phyloP scores from a whole-genome alignment of 2,329 filamentous ascomycete species.

The Trichophyton rubrum region DNA sequence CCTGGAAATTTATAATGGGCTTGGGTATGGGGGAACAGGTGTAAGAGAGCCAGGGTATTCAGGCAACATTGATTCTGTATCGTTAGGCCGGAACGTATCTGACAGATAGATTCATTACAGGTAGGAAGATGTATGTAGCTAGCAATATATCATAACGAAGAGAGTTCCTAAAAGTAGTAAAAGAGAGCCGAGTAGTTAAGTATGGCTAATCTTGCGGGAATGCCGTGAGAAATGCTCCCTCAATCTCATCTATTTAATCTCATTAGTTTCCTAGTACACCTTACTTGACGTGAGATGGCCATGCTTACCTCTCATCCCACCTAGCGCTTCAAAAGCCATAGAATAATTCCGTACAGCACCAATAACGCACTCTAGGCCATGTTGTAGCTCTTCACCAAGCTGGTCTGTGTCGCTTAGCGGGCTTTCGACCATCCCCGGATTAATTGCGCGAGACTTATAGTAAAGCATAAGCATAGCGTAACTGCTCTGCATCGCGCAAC shows the following conservation, averaged over 20 bases:
- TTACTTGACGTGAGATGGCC: no score
- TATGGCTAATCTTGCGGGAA: conserved; percentile 21
- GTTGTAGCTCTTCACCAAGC: conserved; percentile 25
- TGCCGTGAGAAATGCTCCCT: conserved; percentile 32
- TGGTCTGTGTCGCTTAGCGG: conserved; percentile 18
- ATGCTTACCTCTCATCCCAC: conserved; percentile 32
- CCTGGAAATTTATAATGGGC: neutral
- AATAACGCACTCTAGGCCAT: conserved; percentile 29
- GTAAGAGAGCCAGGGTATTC: neutral
- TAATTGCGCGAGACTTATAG: conserved; percentile 30
- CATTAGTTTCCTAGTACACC: neutral
- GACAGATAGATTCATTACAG: neutral
- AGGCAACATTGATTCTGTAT: neutral
- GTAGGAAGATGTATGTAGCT: no score
- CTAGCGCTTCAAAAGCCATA: conserved; percentile 31
- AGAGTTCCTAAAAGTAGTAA: neutral
- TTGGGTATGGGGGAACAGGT: neutral
- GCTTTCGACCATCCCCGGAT: conserved; percentile 18
- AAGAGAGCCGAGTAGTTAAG: neutral
- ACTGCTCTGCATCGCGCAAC: conserved; percentile 37
- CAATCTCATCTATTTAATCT: conserved; percentile 27
- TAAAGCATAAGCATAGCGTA: conserved; percentile 37
- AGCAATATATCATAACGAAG: neutral
- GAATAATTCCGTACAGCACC: conserved; percentile 29
- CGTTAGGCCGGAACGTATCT: neutral